Percentiles rank a stretch among this genome's conserved stretches.
phyloP scores from a whole-genome alignment of 2,329 filamentous ascomycete species.

The Fusarium sp. region DNA sequence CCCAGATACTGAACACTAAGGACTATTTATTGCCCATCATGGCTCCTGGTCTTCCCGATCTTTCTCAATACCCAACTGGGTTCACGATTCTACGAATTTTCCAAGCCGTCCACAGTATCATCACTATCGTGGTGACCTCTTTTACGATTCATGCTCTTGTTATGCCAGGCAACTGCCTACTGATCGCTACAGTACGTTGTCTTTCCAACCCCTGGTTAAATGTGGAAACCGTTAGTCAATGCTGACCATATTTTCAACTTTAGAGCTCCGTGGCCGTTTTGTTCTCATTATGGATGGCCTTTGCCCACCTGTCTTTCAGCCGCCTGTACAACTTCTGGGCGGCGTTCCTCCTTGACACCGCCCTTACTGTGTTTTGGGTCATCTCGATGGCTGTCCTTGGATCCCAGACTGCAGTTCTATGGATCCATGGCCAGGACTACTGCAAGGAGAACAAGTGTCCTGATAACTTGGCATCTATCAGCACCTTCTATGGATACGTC shows the following conservation, averaged over 20 bases:
- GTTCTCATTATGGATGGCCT: slow-evolving; percentile 60
- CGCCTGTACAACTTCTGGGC: slow-evolving; percentile 67
- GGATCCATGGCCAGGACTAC: slow-evolving; percentile 39
- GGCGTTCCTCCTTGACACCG: slow-evolving; percentile 63
- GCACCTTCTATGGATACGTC: slow-evolving; percentile 46
- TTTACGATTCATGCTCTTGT: slow-evolving; percentile 56
- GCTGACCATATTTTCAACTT: not conserved
- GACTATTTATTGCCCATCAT: not conserved
- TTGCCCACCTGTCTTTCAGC: slow-evolving; percentile 57
- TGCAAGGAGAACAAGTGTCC: slow-evolving; percentile 45
- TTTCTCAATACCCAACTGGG: slow-evolving; percentile 59
- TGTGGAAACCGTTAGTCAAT: fast-evolving
- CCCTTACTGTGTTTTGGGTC: slow-evolving; percentile 67
- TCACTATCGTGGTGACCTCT: slow-evolving; percentile 61
- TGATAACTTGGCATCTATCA: slow-evolving; percentile 2
- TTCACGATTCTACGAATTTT: slow-evolving; percentile 60
- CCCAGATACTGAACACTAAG: fast-evolving
- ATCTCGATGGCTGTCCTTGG: slow-evolving; percentile 58
- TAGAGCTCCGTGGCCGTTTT: slow-evolving; percentile 60
- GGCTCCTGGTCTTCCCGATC: slow-evolving; percentile 10
- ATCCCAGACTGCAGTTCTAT: slow-evolving; percentile 48
- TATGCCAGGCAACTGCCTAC: slow-evolving; percentile 54
- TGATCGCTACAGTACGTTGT: slow-evolving; percentile 55
- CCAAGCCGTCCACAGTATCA: slow-evolving; percentile 60
- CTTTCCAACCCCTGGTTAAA: fast-evolving